A percentile compares a stretch with the other conserved stretches of the same genome.
Evolutionary conservation across 2,329 filamentous ascomycete genomes (phyloP).

Genomic region (Fusarium sp.): DNA sequence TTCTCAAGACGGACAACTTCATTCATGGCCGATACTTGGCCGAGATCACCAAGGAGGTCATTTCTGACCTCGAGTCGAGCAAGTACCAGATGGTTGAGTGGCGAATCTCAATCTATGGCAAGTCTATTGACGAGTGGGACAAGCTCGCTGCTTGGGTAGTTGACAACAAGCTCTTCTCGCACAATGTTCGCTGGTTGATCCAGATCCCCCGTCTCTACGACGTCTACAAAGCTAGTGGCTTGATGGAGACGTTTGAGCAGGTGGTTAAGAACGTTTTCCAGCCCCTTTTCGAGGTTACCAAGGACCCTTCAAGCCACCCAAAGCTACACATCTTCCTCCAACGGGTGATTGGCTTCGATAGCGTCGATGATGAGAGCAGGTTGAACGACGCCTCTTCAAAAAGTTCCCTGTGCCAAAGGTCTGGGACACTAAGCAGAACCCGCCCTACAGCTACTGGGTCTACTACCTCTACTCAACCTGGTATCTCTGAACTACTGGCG

Average conservation of each 20-base stretch:
- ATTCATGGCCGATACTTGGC: constrained; percentile 96
- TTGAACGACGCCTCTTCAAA: constrained; percentile 91
- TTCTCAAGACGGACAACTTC: constrained; percentile 98
- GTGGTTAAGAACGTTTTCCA: constrained; percentile 92
- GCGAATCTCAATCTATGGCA: constrained; percentile 97
- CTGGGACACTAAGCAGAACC: constrained; percentile 95
- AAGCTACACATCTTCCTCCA: constrained; percentile 96
- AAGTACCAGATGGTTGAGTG: constrained; percentile 99
- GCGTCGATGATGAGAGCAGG: constrained; percentile 97
- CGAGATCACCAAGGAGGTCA: constrained; percentile 98
- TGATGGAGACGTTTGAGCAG: constrained; percentile 92
- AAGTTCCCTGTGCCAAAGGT: constrained; percentile 93
- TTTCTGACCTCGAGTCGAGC: constrained; percentile 95
- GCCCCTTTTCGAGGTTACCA: constrained; percentile 93
- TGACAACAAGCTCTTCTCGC: constrained; percentile 97
- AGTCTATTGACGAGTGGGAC: constrained; percentile 94
- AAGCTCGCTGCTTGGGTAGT: constrained; percentile 97
- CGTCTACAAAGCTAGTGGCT: constrained; percentile 89
- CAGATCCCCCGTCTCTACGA: constrained; percentile 95
- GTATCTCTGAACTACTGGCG: constrained; percentile 92
- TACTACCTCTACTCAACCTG: constrained; percentile 98
- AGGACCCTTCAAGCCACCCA: constrained; percentile 85
- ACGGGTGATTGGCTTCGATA: constrained; percentile 95
- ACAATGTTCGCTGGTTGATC: constrained; percentile 97
- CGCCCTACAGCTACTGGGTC: constrained; percentile 99